Percentiles rank a stretch among this genome's conserved stretches.
Conservation (phyloP, 257 asterid species). For the Solanum tarijense region DNA sequence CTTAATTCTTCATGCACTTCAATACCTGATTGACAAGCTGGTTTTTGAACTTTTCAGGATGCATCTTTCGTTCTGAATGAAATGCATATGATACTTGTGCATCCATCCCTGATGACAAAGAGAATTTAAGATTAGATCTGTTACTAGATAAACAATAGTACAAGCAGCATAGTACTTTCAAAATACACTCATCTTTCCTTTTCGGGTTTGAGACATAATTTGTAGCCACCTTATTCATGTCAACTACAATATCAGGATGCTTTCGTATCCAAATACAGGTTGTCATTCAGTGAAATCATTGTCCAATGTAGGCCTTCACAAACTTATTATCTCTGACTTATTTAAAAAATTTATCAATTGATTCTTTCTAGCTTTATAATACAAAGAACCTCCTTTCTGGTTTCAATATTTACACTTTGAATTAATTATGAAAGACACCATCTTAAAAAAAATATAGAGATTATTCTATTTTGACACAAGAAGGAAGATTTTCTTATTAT, state of each 20-base stretch:
- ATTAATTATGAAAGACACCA: background rate
- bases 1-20: background rate
- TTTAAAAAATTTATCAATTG: background rate
- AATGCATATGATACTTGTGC: conserved; percentile 95
- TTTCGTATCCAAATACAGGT: background rate
- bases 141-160: background rate
- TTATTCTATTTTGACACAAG: background rate
- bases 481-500: background rate
- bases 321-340: background rate
- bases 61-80: conserved; percentile 76
- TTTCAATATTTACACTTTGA: background rate
- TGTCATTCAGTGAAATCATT: background rate
- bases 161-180: background rate
- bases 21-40: conserved; percentile 81
- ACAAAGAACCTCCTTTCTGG: background rate
- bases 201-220: background rate
- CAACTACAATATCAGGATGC: background rate
- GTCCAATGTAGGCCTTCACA: background rate
- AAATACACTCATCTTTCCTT: background rate
- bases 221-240: background rate
- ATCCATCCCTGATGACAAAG: conserved; percentile 69
- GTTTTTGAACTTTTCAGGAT: conserved; percentile 87
- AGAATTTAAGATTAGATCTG: background rate
- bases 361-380: background rate
- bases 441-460: background rate